phyloP scores from a whole-genome alignment of 805 yeast species.

The Barnettozyma pratensis region DNA sequence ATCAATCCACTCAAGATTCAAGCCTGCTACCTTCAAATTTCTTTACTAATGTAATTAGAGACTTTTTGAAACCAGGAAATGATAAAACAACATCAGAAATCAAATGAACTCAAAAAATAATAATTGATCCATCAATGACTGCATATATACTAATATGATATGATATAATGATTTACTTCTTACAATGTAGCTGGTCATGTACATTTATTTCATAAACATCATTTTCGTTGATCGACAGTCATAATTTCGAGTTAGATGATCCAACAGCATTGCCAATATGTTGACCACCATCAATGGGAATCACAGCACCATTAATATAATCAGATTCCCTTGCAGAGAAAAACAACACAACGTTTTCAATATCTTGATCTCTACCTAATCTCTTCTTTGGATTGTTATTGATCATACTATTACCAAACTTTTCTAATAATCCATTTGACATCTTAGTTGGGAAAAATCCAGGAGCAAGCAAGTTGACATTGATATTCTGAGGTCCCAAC shows the following conservation, averaged over 20 bases:
- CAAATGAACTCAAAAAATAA: background rate
- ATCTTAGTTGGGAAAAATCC: constrained; percentile 75
- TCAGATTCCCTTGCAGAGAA: constrained; percentile 51
- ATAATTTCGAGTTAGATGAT: background rate
- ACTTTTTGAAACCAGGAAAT: constrained; percentile 10
- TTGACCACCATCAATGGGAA: constrained; percentile 71
- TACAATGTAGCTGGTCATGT: too few relatives aligned
- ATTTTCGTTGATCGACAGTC: too few relatives aligned
- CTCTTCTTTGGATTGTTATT: constrained; percentile 56
- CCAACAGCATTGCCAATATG: constrained; percentile 33
- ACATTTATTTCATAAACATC: too few relatives aligned
- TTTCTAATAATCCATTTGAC: constrained; percentile 58
- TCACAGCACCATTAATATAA: constrained; percentile 61
- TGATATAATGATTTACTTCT: too few relatives aligned
- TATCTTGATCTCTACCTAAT: constrained; percentile 56
- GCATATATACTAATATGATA: too few relatives aligned
- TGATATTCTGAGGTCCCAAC: constrained; percentile 61
- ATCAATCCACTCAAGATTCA: too few relatives aligned
- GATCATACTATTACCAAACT: constrained; percentile 39
- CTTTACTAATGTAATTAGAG: constrained; percentile 17
- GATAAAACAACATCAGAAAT: background rate
- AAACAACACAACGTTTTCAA: constrained; percentile 50
- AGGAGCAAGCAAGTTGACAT: constrained; percentile 68
- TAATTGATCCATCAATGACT: too few relatives aligned
- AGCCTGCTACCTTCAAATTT: constrained; percentile 4